Conservation (phyloP, 1,284 basidiomycete genomes). For the Cryptococcus sp. region DNA sequence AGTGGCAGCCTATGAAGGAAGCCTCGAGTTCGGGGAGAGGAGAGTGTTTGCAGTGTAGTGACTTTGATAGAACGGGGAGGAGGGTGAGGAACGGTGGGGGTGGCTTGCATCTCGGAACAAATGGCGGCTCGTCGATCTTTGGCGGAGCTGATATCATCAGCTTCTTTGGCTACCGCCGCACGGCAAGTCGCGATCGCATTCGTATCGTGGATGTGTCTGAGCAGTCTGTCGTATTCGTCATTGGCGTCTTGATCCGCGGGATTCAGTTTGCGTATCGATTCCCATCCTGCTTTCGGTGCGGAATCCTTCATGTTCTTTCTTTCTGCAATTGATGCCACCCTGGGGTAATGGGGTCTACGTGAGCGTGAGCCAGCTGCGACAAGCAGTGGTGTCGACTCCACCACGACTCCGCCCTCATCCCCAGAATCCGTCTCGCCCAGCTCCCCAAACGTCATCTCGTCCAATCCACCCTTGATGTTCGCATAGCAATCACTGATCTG, state of each 20-base stretch:
- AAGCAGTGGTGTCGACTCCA: conserved; percentile 15
- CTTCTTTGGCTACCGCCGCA: conserved; percentile 5
- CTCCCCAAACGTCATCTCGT: conserved; percentile 17
- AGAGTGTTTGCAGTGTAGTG: conserved; percentile 16
- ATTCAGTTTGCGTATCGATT: conserved; percentile 8
- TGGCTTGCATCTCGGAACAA: conserved; percentile 14
- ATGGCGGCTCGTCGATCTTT: conserved; percentile 13
- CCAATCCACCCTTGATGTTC: conserved; percentile 14
- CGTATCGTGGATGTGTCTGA: conserved; percentile 9
- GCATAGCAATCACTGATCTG: conserved; percentile 18
- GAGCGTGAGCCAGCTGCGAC: conserved; percentile 8
- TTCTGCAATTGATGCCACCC: conserved; percentile 9
- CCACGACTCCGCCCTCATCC: conserved; percentile 17
- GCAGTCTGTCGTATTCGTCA: conserved; percentile 11
- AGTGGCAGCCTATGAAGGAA: conserved; percentile 15
- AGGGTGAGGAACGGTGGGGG: conserved; percentile 15
- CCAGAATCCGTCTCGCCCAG: conserved; percentile 8
- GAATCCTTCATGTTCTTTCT: conserved; percentile 11
- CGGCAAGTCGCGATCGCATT: conserved; percentile 12
- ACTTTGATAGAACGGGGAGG: conserved; percentile 18
- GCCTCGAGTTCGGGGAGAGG: conserved; percentile 1
- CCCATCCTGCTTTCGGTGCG: conserved; percentile 3
- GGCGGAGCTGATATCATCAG: not conserved
- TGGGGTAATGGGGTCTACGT: not conserved
- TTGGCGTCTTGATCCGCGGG: conserved; percentile 13